Evolutionary conservation across 176 grass and related monocot genomes (phyloP).

Genomic region (Bolboschoenus planiculmis): DNA sequence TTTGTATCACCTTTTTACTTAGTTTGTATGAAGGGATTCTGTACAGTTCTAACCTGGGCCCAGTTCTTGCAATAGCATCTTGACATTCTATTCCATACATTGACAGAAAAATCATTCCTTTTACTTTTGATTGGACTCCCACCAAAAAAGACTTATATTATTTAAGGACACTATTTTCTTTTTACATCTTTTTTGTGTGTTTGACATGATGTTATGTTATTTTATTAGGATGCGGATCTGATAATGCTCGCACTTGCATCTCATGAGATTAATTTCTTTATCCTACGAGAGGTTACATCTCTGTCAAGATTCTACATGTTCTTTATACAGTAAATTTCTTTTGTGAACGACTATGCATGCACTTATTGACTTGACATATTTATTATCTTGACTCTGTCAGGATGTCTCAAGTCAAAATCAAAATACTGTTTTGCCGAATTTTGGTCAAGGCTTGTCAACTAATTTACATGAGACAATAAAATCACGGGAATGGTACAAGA

Average conservation of each 20-base stretch:
- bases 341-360: not conserved
- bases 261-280: slow-evolving; percentile 65
- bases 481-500: not conserved
- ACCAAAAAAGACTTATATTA: not conserved
- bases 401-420: not conserved
- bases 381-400: not conserved
- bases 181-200: not conserved
- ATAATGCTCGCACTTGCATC: slow-evolving; percentile 76
- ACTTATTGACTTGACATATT: not conserved
- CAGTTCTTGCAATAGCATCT: not conserved
- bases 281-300: slow-evolving; percentile 48
- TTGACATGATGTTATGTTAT: not conserved
- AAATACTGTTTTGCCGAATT: not conserved
- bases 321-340: not conserved
- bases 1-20: no score
- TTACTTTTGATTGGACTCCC: not conserved
- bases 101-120: not conserved
- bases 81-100: not conserved
- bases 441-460: not conserved
- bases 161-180: not conserved
- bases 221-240: slow-evolving; percentile 55
- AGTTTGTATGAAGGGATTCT: not conserved
- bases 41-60: not conserved
- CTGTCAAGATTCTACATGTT: not conserved
- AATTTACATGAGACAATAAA: not conserved